A percentile compares a stretch with the other conserved stretches of the same genome.
These are phyloP conservation scores for Ciborinia camelliae DNA, from an alignment of 2,329 filamentous ascomycete genomes.

Conservation along the genomic window DNA sequence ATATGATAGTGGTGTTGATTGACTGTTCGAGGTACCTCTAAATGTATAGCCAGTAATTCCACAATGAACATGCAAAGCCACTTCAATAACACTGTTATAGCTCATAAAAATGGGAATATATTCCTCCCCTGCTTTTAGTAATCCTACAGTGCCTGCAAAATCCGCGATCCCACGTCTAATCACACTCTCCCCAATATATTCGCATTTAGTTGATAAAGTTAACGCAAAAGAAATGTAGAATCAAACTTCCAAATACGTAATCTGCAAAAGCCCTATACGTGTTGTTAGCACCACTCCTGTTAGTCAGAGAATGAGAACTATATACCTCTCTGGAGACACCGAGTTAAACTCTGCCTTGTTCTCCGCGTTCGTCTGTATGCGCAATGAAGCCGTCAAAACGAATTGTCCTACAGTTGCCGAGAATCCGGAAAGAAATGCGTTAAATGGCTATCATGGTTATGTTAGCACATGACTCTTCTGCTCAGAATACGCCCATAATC, in stretches of 20 bases:
- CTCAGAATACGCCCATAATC: background rate
- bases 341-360: conserved; percentile 75
- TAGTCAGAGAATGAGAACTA: background rate
- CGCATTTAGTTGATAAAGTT: conserved; percentile 92
- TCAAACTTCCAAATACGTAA: conserved; percentile 89
- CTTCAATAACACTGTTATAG: background rate
- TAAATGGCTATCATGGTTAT: conserved; percentile 72
- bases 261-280: conserved; percentile 82
- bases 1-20: conserved; percentile 36
- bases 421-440: conserved; percentile 96
- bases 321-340: conserved; percentile 76
- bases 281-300: conserved; percentile 22
- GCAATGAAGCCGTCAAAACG: conserved; percentile 80
- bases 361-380: conserved; percentile 85
- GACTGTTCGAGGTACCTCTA: conserved; percentile 18
- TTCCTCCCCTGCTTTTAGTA: conserved; percentile 19
- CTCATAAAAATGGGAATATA: conserved; percentile 11
- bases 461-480: conserved; percentile 5
- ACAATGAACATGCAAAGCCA: background rate
- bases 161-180: background rate
- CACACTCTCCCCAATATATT: conserved; percentile 20
- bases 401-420: conserved; percentile 94
- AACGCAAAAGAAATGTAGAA: conserved; percentile 97
- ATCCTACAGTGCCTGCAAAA: conserved; percentile 21
- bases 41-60: conserved; percentile 13